A percentile compares a stretch with the other conserved stretches of the same genome.
phyloP scores from a whole-genome alignment of 1,284 basidiomycete genomes.

The Apiotrichum siamense region DNA sequence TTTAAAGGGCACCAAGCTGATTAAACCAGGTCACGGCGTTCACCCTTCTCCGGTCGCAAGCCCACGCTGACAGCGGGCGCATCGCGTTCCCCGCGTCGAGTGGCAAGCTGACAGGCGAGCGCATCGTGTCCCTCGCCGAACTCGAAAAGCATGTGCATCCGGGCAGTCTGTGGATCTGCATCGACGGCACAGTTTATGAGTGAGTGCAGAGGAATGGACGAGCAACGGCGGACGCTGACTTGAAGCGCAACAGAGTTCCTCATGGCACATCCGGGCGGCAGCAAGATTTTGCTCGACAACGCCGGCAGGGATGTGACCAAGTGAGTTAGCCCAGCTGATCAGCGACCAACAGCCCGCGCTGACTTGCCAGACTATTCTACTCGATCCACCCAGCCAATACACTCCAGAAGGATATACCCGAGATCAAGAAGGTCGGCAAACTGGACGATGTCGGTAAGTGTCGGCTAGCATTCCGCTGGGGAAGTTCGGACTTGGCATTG shows the following conservation, averaged over 20 bases:
- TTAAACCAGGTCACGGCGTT: slow-evolving; percentile 1
- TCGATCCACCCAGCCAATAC: slow-evolving; percentile 24
- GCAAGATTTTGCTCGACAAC: slow-evolving; percentile 28
- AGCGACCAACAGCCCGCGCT: not conserved
- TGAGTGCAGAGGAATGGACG: slow-evolving; percentile 10
- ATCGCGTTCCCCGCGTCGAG: not conserved
- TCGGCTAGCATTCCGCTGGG: not conserved
- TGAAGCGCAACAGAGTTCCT: slow-evolving; percentile 29
- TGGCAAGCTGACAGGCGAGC: not conserved
- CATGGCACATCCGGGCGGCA: slow-evolving; percentile 28
- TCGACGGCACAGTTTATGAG: slow-evolving; percentile 36
- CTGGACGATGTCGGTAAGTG: slow-evolving; percentile 22
- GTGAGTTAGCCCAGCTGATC: slow-evolving; percentile 1
- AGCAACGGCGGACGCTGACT: slow-evolving; percentile 4
- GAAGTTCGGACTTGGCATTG: not conserved
- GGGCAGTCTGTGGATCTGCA: slow-evolving; percentile 30
- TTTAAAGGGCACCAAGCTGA: not conserved
- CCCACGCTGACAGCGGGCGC: not conserved
- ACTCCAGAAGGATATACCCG: slow-evolving; percentile 20
- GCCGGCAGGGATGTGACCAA: slow-evolving; percentile 32
- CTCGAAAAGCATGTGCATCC: slow-evolving; percentile 24
- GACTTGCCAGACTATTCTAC: slow-evolving; percentile 17
- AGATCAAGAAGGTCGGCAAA: slow-evolving; percentile 20
- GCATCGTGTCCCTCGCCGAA: slow-evolving; percentile 15
- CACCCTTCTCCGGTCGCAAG: not conserved